These are phyloP conservation scores for Saposhnikovia divaricata DNA, from an alignment of 129 eudicot species.

Conservation along the genomic window DNA sequence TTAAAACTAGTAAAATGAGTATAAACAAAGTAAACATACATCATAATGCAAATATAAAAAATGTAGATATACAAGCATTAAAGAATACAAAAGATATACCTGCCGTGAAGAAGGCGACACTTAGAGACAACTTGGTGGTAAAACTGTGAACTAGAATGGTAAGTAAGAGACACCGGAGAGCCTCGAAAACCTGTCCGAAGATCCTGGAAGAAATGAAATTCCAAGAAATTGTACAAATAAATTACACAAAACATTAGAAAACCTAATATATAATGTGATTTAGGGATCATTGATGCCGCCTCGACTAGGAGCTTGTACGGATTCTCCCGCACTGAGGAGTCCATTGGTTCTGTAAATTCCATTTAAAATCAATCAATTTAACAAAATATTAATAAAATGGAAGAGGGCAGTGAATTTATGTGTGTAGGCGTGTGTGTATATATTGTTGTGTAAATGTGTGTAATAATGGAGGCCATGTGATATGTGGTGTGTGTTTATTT, in stretches of 20 bases:
- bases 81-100: conserved; percentile 17
- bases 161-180: conserved; percentile 48
- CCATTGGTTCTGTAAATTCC: not conserved
- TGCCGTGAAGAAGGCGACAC: conserved; percentile 62
- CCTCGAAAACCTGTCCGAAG: conserved; percentile 53
- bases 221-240: conserved; percentile 53
- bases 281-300: conserved; percentile 38
- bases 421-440: no score
- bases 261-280: conserved; percentile 32
- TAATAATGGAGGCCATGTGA: no score
- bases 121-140: conserved; percentile 63
- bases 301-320: conserved; percentile 30
- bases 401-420: not conserved
- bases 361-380: not conserved
- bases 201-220: conserved; percentile 59
- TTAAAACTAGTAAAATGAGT: no score
- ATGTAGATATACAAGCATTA: no score
- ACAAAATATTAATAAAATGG: not conserved
- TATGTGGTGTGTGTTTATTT: not conserved
- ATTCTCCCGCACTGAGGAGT: conserved; percentile 7
- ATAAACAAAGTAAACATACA: no score
- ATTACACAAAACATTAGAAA: conserved; percentile 15
- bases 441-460: not conserved
- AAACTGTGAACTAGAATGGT: conserved; percentile 46
- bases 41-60: no score